Evolutionary conservation across 179 eudicot genomes (phyloP), one percentile per base, ranked within the genome.

Genomic region (Silene noctiflora): DNA sequence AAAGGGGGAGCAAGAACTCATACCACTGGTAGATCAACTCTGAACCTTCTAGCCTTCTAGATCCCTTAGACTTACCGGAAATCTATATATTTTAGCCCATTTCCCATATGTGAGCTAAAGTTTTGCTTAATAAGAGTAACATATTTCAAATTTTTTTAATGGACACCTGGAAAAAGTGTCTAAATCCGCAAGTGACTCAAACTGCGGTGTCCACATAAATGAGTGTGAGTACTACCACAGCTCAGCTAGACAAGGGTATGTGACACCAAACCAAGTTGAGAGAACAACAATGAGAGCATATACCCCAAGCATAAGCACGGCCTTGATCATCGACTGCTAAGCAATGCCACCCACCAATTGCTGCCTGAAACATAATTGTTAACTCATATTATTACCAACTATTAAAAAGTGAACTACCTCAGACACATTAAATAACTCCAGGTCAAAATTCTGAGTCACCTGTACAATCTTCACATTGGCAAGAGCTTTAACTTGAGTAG

Each of bases 271-370:
- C n/a, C 33, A 71, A 72, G 39, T 21, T 4, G 42, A 61, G 46
- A 67, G 33, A 72, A 64, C 56, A 46, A 31, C n/a, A 71, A 48
- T 19, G 69, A 65, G 70, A 25, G 42, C 14, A 35, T 64, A 31
- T 65, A 95, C 99, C 99, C 99, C 99, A 95, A 77, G 99, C 96
- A 81, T 95, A 95, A 79, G 99, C 91, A 56, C 84, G 85, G 85
- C 99, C 99, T 81, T 88, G 93, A 93, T 95, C 95, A 85, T 95
- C 99, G 63, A 95, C 97, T 76, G 99, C 99, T 84, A 95, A 84
- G 84, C 99, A 95, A 85, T 95, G 99, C 99, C 99, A 95, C 58
- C 99, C 99, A 78, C 99, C 99, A 77, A 95, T 95, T 35, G 99
- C 99, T 4, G 99, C 99, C 99, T 95, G 87, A 62, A 73, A 87